phyloP scores from a whole-genome alignment of 2,329 filamentous ascomycete genomes.

The Penicillium palitans region DNA sequence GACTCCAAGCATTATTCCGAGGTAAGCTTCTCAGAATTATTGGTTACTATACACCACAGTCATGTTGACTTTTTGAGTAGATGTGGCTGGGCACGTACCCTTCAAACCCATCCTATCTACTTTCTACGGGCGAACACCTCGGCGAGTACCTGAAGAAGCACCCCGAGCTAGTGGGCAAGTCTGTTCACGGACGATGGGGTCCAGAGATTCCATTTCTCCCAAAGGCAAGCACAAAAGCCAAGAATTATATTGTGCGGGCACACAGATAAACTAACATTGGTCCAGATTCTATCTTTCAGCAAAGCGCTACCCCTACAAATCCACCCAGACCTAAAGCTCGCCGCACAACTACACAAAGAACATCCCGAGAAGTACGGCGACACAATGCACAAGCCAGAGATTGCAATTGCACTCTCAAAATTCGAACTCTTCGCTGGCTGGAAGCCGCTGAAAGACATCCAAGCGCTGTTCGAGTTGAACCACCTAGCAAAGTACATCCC shows the following conservation, averaged over 20 bases:
- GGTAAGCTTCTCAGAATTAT: constrained; percentile 33
- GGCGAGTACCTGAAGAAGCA: constrained; percentile 65
- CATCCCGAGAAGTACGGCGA: constrained; percentile 69
- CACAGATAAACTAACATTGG: neutral
- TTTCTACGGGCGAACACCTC: constrained; percentile 63
- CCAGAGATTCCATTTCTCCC: constrained; percentile 69
- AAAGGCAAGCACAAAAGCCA: constrained; percentile 52
- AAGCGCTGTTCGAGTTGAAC: constrained; percentile 57
- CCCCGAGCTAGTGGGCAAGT: constrained; percentile 63
- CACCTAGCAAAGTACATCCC: constrained; percentile 58
- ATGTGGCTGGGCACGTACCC: constrained; percentile 81
- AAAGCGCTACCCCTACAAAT: constrained; percentile 75
- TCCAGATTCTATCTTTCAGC: constrained; percentile 67
- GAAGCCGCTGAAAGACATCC: constrained; percentile 64
- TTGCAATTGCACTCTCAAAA: constrained; percentile 67
- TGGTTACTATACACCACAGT: neutral
- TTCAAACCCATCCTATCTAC: constrained; percentile 64
- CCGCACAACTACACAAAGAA: constrained; percentile 62
- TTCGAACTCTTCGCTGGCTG: constrained; percentile 78
- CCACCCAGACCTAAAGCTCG: constrained; percentile 69
- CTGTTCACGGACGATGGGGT: constrained; percentile 62
- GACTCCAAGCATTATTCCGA: constrained; percentile 65
- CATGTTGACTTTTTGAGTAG: constrained; percentile 22
- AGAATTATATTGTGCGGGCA: neutral
- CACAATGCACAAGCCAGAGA: constrained; percentile 77